Percentiles rank a stretch among this genome's conserved stretches.
Evolutionary conservation across 208 protist species (phyloP).

Genomic region (Crithidia sp.): DNA sequence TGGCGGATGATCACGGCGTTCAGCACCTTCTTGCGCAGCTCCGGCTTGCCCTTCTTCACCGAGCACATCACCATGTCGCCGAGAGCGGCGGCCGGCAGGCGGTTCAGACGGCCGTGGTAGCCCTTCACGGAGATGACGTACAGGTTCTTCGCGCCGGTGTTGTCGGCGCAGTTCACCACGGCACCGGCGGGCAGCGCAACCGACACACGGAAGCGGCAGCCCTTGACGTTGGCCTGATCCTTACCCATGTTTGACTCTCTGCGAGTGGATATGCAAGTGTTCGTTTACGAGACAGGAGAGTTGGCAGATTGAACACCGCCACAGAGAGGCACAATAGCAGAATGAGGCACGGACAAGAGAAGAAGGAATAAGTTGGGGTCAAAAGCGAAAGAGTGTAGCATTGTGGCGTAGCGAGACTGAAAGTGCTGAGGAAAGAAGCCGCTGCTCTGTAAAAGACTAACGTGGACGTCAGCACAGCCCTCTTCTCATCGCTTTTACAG

Average conservation of each 20-base stretch:
- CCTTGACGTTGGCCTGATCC: conserved; percentile 91
- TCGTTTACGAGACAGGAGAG: neutral
- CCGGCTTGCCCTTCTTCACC: conserved; percentile 99
- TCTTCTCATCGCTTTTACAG: neutral
- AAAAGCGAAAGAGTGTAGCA: neutral
- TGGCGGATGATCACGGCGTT: conserved; percentile 99
- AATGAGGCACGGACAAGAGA: neutral
- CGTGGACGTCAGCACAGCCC: no score
- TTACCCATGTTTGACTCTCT: conserved; percentile 86
- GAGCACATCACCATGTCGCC: conserved; percentile 99
- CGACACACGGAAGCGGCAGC: conserved; percentile 99
- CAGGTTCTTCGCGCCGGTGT: conserved; percentile 99
- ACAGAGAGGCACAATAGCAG: neutral
- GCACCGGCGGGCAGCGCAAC: conserved; percentile 98
- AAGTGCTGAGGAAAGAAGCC: no score
- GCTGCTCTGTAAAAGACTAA: no score
- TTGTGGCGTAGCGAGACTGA: neutral
- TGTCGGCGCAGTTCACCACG: conserved; percentile 99
- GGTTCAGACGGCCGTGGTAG: conserved; percentile 98
- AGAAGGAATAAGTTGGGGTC: neutral
- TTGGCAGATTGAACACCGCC: neutral
- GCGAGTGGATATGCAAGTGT: neutral
- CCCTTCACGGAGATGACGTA: conserved; percentile 99
- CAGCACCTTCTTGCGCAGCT: conserved; percentile 99
- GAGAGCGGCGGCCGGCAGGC: conserved; percentile 97